Conservation (phyloP, 371 early-diverging fungal genomes). For the Mortierella sp. region DNA sequence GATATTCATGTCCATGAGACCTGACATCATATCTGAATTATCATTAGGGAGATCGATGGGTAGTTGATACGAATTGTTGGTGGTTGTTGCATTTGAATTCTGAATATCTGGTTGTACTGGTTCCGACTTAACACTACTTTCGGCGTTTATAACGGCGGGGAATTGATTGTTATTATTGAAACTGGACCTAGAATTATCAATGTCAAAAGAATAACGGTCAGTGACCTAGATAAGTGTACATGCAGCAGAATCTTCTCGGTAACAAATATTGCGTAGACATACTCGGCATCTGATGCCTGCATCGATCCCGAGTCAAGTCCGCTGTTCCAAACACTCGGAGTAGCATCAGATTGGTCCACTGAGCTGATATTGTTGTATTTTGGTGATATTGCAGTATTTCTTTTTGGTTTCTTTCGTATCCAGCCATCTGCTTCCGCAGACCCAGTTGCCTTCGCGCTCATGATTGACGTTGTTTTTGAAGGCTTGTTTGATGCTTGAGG, state of each 20-base stretch:
- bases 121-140: constrained; percentile 2
- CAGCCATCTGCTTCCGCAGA: constrained; percentile 40
- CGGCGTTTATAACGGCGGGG: not conserved
- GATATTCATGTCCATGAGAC: constrained; percentile 42
- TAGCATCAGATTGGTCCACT: constrained; percentile 8
- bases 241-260: too few species aligned
- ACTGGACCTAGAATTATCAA: constrained; percentile 11
- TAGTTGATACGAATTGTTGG: constrained; percentile 26
- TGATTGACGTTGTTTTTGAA: not conserved
- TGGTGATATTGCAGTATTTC: constrained; percentile 8
- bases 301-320: constrained; percentile 21
- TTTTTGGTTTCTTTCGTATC: constrained; percentile 44
- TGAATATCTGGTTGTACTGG: constrained; percentile 23
- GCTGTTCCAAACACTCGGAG: constrained; percentile 14
- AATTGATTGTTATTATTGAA: not conserved
- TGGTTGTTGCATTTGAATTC: constrained; percentile 13
- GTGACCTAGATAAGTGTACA: too few species aligned
- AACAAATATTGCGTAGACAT: not conserved
- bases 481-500: constrained; percentile 20
- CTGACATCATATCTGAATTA: constrained; percentile 37
- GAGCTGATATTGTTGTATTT: constrained; percentile 2
- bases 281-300: constrained; percentile 33
- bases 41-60: constrained; percentile 39
- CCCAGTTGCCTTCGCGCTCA: not conserved
- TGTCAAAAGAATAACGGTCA: not conserved